Base-by-base conservation (phyloP, 495 filamentous ascomycete genomes). In the Talaromyces stipitatus region DNA sequence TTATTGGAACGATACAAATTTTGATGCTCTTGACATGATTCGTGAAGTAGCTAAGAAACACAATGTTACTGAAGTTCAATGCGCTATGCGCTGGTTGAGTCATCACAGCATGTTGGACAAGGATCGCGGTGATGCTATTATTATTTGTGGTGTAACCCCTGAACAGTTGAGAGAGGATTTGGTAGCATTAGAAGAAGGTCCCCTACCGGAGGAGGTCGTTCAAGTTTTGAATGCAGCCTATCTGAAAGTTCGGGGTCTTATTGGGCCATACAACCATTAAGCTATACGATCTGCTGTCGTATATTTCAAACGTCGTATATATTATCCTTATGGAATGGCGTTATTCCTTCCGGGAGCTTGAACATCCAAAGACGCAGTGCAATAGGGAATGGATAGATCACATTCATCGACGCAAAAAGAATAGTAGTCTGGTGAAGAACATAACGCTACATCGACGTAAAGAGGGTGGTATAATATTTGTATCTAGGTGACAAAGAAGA, bases 121-220 rank as follows among this genome's bases (percentile, higher is more conserved):
- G 24, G 64, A 76, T 59, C 53, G 64, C 23, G 66, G 66, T 0
- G 75, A 84, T 64, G 80, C 75, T 10, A 70, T 85, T 43, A 76
- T 86, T 54, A 77, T 85, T 58, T 80, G 81, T 0, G 74, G 74
- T 1, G 78, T 73, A 33, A 81, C 66, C 51, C 57, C 70, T 33
- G 60, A 69, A 50, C 82, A 85, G 56, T 60, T 86, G 20, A 68
- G 78, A 58, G 56, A 69, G 45, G 84, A 83, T 63, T 54, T 85
- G 57, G 67, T 66, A 41, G 75, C 78, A 61, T 64, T 84, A 45
- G 76, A 83, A 56, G 81, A 83, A 62, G 79, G 74, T 1, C 73
- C 77, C 11, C 66, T 86, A 64, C 79, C 79, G 4, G 70, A 77
- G 16, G 78, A 81, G 41, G 73, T 80, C 33, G 66, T 82, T 23